A percentile compares a stretch with the other conserved stretches of the same genome.
phyloP scores from a whole-genome alignment of 441 rosid species.

The Mallotus repandus region DNA sequence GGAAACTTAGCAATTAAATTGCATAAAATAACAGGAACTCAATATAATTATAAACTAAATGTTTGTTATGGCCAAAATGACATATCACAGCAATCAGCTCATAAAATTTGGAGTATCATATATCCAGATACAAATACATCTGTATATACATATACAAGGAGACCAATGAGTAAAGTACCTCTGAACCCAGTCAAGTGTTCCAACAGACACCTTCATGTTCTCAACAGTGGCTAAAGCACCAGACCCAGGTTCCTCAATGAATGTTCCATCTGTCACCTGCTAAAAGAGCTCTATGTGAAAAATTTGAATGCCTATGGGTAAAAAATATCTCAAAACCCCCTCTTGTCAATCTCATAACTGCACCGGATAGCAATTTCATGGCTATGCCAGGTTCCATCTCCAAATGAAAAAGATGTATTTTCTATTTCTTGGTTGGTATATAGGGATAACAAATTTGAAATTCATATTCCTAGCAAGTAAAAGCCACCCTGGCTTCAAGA shows the following conservation, averaged over 20 bases:
- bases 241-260: constrained; percentile 91
- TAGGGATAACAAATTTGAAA: not conserved
- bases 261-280: constrained; percentile 85
- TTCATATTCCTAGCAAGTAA: not conserved
- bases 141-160: too few species aligned
- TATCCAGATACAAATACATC: not conserved
- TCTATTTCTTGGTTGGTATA: not conserved
- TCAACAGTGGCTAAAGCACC: constrained; percentile 75
- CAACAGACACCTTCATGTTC: constrained; percentile 74
- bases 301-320: not conserved
- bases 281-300: constrained; percentile 19
- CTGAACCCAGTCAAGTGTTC: constrained; percentile 86
- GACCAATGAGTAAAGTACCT: constrained; percentile 48
- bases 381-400: not conserved
- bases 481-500: not conserved
- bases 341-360: not conserved
- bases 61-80: not conserved
- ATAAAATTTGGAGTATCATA: not conserved
- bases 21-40: not conserved
- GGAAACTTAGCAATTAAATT: not conserved
- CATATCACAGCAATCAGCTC: not conserved
- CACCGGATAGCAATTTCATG: not conserved
- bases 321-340: not conserved
- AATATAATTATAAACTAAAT: too few species aligned
- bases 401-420: not conserved